Evolutionary conservation across 1,284 basidiomycete species (phyloP).

Genomic region (Pholiota adiposa): DNA sequence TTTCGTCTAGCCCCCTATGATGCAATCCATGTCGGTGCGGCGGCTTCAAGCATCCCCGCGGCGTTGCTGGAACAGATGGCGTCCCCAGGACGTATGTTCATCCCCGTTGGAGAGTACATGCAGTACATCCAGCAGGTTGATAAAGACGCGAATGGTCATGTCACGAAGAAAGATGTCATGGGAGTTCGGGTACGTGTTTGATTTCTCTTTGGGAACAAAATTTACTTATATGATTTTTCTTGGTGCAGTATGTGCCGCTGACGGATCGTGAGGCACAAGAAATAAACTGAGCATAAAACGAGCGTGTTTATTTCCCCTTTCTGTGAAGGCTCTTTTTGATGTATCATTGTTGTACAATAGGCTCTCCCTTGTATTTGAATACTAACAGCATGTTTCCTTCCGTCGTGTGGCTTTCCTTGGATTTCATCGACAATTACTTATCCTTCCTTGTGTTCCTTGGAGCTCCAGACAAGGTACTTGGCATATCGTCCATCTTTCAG

Average conservation of each 20-base stretch:
- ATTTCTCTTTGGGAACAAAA: no score
- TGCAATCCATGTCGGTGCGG: slow-evolving; percentile 95
- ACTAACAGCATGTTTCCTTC: no score
- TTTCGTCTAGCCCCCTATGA: slow-evolving; percentile 72
- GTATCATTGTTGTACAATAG: neutral
- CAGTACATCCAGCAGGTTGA: slow-evolving; percentile 81
- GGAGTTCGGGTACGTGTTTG: slow-evolving; percentile 75
- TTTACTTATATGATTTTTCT: no score
- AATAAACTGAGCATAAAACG: neutral
- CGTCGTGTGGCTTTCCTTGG: no score
- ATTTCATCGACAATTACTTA: no score
- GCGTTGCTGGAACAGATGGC: slow-evolving; percentile 83
- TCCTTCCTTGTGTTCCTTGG: no score
- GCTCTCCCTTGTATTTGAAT: no score
- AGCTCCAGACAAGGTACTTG: no score
- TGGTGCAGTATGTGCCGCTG: slow-evolving; percentile 7
- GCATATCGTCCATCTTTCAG: no score
- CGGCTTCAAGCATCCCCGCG: slow-evolving; percentile 80
- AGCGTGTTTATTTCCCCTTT: neutral
- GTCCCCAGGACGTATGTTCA: slow-evolving; percentile 89
- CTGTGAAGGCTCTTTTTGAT: neutral
- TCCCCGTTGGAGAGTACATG: slow-evolving; percentile 76
- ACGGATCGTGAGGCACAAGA: slow-evolving; percentile 2
- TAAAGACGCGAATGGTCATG: slow-evolving; percentile 75
- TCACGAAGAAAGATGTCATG: slow-evolving; percentile 75